phyloP scores from a whole-genome alignment of 441 rosid genomes.

The Corymbia citriodora region DNA sequence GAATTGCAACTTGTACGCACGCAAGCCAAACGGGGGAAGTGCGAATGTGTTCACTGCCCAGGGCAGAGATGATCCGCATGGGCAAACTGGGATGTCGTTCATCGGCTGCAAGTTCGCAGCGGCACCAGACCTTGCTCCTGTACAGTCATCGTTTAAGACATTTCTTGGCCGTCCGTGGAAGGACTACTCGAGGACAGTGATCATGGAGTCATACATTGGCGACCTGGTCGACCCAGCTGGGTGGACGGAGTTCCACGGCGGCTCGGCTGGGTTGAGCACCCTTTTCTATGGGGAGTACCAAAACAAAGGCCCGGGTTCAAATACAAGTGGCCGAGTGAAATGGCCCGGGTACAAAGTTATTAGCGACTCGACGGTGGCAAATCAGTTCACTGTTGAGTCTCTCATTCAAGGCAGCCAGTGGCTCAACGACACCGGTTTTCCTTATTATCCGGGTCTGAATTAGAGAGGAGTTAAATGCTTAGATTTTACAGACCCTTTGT shows the following conservation, averaged over 20 bases:
- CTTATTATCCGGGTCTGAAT: slow-evolving; percentile 10
- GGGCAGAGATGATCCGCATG: slow-evolving; percentile 32
- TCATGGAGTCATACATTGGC: slow-evolving; percentile 29
- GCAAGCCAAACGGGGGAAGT: slow-evolving; percentile 24
- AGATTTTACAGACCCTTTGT: not conserved
- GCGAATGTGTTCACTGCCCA: slow-evolving; percentile 37
- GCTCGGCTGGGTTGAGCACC: slow-evolving; percentile 28
- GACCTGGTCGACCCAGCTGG: slow-evolving; percentile 34
- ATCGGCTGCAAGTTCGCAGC: slow-evolving; percentile 30
- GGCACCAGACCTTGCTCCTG: slow-evolving; percentile 38
- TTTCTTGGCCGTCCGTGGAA: slow-evolving; percentile 53
- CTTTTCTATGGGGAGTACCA: slow-evolving; percentile 43
- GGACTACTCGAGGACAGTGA: slow-evolving; percentile 36
- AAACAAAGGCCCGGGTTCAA: slow-evolving; percentile 43
- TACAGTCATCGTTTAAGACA: slow-evolving; percentile 15
- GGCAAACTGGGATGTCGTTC: slow-evolving; percentile 40
- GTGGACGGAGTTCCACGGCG: slow-evolving; percentile 33
- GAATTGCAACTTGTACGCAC: slow-evolving; percentile 39
- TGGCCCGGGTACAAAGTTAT: slow-evolving; percentile 41
- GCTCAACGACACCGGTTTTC: slow-evolving; percentile 27
- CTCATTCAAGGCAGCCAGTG: slow-evolving; percentile 36
- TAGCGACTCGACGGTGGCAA: slow-evolving; percentile 18
- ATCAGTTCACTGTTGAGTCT: slow-evolving; percentile 29
- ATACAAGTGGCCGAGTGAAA: slow-evolving; percentile 22
- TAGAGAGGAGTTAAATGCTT: not conserved